phyloP scores from a whole-genome alignment of 192 early-diverging fungal species.

The Chytriomyces confervae region DNA sequence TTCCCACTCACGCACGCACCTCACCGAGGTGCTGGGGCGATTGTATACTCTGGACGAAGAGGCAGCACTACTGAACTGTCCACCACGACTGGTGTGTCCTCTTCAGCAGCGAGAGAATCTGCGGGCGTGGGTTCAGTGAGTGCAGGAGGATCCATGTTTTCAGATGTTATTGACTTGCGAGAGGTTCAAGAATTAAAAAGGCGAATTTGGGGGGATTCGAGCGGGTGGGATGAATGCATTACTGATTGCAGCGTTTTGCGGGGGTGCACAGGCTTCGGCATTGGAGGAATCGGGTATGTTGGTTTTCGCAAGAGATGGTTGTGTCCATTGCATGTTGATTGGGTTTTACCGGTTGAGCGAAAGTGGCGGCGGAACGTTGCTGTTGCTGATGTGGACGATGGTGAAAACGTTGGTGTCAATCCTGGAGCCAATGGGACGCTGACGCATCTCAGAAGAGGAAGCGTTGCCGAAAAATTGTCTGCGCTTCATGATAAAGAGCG shows the following conservation, averaged over 20 bases:
- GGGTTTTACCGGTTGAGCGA: constrained; percentile 39
- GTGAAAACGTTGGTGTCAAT: background rate
- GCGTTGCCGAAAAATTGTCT: too few species aligned
- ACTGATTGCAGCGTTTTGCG: background rate
- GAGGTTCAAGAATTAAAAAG: constrained; percentile 27
- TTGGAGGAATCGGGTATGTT: constrained; percentile 15
- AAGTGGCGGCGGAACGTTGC: background rate
- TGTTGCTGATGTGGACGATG: constrained; percentile 2
- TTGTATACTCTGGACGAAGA: too few species aligned
- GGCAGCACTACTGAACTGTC: constrained; percentile 30
- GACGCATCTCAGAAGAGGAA: too few species aligned
- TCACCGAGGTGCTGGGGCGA: constrained; percentile 5
- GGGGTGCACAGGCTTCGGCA: background rate
- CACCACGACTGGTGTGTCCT: background rate
- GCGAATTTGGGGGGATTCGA: constrained; percentile 19
- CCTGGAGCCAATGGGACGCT: background rate
- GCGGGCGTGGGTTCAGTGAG: constrained; percentile 18
- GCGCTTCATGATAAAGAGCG: too few species aligned
- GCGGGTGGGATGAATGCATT: constrained; percentile 2
- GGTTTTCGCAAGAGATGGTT: constrained; percentile 53
- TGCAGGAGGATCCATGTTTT: constrained; percentile 3
- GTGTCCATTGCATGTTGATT: constrained; percentile 64
- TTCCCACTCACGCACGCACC: constrained; percentile 48
- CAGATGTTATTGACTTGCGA: background rate
- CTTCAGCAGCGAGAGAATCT: too few species aligned